A percentile compares a stretch with the other conserved stretches of the same genome.
These are phyloP conservation scores for Taiozyma sp. DNA, from an alignment of 1,139 yeast species.

Conservation along the genomic window DNA sequence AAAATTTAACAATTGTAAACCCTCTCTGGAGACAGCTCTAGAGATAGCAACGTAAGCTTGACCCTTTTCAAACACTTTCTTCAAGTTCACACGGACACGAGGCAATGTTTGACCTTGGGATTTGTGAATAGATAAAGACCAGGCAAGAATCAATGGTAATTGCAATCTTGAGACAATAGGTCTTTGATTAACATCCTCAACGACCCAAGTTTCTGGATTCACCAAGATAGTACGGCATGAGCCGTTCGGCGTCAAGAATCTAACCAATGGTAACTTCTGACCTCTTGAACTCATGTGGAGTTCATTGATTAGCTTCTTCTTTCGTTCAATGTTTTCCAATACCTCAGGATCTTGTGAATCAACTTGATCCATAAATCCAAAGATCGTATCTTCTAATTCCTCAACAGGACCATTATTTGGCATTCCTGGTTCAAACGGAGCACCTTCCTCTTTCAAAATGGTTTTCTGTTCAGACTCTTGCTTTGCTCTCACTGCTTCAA, in stretches of 20 bases:
- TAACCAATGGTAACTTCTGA: slow-evolving; percentile 64
- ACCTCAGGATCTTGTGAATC: slow-evolving; percentile 26
- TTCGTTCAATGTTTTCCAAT: slow-evolving; percentile 29
- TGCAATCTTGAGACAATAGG: slow-evolving; percentile 57
- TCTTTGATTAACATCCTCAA: slow-evolving; percentile 55
- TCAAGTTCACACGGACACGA: slow-evolving; percentile 75
- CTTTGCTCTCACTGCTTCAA: slow-evolving; percentile 6
- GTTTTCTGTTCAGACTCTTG: slow-evolving; percentile 19
- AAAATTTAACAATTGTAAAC: slow-evolving; percentile 75
- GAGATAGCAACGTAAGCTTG: slow-evolving; percentile 94
- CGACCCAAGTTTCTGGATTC: slow-evolving; percentile 68
- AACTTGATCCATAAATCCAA: slow-evolving; percentile 43
- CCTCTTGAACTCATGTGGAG: slow-evolving; percentile 33
- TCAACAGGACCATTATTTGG: slow-evolving; percentile 3
- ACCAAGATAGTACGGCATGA: slow-evolving; percentile 69
- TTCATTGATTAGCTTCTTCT: slow-evolving; percentile 33
- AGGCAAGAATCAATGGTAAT: slow-evolving; percentile 83
- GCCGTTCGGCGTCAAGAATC: slow-evolving; percentile 68
- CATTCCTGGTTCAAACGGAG: background rate
- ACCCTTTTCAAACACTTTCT: slow-evolving; percentile 80
- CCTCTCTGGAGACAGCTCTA: slow-evolving; percentile 76
- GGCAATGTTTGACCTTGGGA: slow-evolving; percentile 94
- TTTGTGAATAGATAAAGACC: slow-evolving; percentile 95
- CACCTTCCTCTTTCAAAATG: slow-evolving; percentile 11
- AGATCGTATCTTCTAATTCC: slow-evolving; percentile 36